A percentile compares a stretch with the other conserved stretches of the same genome.
These are phyloP conservation scores for Globisporangium okanoganense DNA, from an alignment of 352 stramenopile genomes.

Conservation along the genomic window DNA sequence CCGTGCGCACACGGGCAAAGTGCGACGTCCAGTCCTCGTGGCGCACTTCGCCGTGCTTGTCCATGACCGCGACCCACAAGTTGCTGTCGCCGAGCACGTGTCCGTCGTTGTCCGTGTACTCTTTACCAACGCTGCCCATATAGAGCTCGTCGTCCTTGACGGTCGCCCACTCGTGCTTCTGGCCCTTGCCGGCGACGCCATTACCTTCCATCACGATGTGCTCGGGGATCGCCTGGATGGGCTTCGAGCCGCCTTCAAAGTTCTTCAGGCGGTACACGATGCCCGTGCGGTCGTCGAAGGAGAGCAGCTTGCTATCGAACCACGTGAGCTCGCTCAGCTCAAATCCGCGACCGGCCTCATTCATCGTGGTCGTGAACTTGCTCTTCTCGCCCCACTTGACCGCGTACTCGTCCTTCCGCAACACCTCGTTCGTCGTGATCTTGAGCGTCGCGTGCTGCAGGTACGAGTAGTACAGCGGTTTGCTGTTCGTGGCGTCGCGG, in stretches of 20 bases:
- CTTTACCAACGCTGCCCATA: slow-evolving; percentile 95
- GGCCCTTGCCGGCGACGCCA: slow-evolving; percentile 95
- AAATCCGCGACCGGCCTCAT: slow-evolving; percentile 95
- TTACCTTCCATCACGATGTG: slow-evolving; percentile 98
- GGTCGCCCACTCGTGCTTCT: slow-evolving; percentile 99
- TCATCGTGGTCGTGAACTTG: slow-evolving; percentile 82
- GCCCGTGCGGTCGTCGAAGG: slow-evolving; percentile 98
- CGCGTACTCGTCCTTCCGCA: slow-evolving; percentile 46
- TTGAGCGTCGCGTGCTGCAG: slow-evolving; percentile 90
- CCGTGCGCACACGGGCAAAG: slow-evolving; percentile 92
- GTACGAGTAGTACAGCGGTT: slow-evolving; percentile 89
- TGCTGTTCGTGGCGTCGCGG: slow-evolving; percentile 81
- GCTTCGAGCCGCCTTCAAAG: slow-evolving; percentile 60
- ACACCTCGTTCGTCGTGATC: slow-evolving; percentile 34
- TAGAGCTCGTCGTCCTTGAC: slow-evolving; percentile 98
- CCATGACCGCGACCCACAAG: slow-evolving; percentile 95
- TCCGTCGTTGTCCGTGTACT: slow-evolving; percentile 91
- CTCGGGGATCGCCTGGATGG: slow-evolving; percentile 87
- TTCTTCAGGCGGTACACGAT: slow-evolving; percentile 97
- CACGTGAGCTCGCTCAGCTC: slow-evolving; percentile 93
- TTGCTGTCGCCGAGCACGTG: slow-evolving; percentile 95
- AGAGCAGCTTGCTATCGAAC: slow-evolving; percentile 89
- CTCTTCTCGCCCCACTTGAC: slow-evolving; percentile 65
- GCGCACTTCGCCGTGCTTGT: slow-evolving; percentile 64
- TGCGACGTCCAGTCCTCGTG: slow-evolving; percentile 94